Evolutionary conservation across 2,329 filamentous ascomycete species (phyloP).

Genomic region (Pseudopithomyces maydicus): DNA sequence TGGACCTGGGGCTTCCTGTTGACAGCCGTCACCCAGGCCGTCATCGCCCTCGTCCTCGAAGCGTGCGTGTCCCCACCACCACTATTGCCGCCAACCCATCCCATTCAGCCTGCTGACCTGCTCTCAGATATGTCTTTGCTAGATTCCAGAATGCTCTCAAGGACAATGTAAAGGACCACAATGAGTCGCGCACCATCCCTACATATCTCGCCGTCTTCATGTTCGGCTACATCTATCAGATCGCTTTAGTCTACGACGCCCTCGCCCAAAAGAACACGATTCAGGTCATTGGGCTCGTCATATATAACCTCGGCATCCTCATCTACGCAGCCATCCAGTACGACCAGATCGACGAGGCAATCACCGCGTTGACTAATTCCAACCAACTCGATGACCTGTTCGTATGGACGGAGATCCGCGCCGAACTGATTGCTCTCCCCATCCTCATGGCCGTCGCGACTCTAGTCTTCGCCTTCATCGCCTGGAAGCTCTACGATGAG

Average conservation of each 20-base stretch:
- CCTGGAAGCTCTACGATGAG: slow-evolving; percentile 97
- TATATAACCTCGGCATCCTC: slow-evolving; percentile 89
- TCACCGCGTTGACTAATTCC: slow-evolving; percentile 57
- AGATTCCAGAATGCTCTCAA: slow-evolving; percentile 72
- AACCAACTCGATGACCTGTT: slow-evolving; percentile 52
- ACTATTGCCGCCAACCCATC: not conserved
- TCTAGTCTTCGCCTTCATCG: slow-evolving; percentile 72
- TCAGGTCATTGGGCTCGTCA: slow-evolving; percentile 92
- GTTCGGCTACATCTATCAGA: slow-evolving; percentile 92
- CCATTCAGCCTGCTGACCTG: slow-evolving; percentile 12
- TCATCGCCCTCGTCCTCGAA: slow-evolving; percentile 82
- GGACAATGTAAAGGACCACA: slow-evolving; percentile 47
- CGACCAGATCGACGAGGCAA: slow-evolving; percentile 82
- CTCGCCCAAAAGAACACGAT: slow-evolving; percentile 96
- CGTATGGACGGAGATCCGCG: slow-evolving; percentile 73
- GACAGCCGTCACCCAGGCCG: slow-evolving; percentile 74
- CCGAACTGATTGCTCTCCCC: slow-evolving; percentile 84
- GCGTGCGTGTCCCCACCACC: slow-evolving; percentile 65
- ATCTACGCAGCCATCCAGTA: slow-evolving; percentile 93
- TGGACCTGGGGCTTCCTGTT: slow-evolving; percentile 90
- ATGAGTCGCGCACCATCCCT: slow-evolving; percentile 71
- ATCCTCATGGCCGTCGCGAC: slow-evolving; percentile 79
- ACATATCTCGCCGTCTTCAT: slow-evolving; percentile 97
- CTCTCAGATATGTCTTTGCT: slow-evolving; percentile 80
- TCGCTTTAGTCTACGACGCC: slow-evolving; percentile 90